Evolutionary conservation across 805 yeast genomes (phyloP).

Genomic region (Myxozyma monticola): DNA sequence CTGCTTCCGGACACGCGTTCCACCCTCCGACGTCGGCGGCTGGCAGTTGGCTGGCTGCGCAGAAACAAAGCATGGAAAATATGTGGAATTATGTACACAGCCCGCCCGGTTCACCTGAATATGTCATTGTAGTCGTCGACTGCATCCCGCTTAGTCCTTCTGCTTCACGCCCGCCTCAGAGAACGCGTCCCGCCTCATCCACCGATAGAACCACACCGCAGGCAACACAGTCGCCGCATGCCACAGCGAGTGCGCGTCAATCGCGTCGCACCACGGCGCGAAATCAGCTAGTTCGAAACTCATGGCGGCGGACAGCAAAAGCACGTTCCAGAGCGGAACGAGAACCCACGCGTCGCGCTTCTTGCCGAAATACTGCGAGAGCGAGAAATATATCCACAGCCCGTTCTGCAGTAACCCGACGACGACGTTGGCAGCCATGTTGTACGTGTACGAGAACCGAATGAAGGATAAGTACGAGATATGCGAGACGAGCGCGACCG

Average conservation of each 20-base stretch:
- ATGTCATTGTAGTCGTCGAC: too few species aligned
- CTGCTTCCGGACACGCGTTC: too few species aligned
- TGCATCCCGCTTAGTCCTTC: conserved; percentile 6
- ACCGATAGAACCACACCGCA: conserved; percentile 67
- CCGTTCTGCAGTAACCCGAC: conserved; percentile 77
- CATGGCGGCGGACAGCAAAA: conserved; percentile 68
- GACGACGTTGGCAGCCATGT: conserved; percentile 84
- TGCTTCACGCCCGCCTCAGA: conserved; percentile 17
- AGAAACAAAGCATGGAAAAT: too few species aligned
- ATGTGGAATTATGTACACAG: too few species aligned
- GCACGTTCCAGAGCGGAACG: conserved; percentile 54
- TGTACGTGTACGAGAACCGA: conserved; percentile 90
- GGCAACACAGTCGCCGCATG: conserved; percentile 87
- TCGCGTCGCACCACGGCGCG: conserved; percentile 62
- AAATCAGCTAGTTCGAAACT: conserved; percentile 90
- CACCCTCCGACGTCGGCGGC: too few species aligned
- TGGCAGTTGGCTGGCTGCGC: too few species aligned
- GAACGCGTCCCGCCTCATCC: conserved; percentile 41
- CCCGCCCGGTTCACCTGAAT: too few species aligned
- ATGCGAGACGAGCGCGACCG: conserved; percentile 60
- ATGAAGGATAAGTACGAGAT: conserved; percentile 58
- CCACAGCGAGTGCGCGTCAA: conserved; percentile 96
- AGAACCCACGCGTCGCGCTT: conserved; percentile 43
- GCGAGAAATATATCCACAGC: conserved; percentile 47
- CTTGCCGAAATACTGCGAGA: conserved; percentile 24